Evolutionary conservation across 2,329 filamentous ascomycete species (phyloP).

Genomic region (Fusarium transvaalense): DNA sequence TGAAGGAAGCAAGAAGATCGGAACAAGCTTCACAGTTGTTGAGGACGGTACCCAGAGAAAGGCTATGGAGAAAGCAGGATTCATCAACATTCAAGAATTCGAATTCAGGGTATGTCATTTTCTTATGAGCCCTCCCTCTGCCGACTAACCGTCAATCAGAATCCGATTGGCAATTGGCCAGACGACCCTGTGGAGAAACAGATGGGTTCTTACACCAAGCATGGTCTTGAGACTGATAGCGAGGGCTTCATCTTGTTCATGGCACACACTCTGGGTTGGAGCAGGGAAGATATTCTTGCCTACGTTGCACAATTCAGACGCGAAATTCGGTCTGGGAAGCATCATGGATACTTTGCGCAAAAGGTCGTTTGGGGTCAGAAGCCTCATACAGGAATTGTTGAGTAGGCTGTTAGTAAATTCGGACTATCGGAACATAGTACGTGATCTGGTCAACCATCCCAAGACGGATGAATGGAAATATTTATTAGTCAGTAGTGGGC

Average conservation of each 20-base stretch:
- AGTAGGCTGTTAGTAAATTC: background rate
- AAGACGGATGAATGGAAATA: too few species aligned
- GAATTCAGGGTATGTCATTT: conserved; percentile 30
- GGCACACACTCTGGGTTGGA: conserved; percentile 54
- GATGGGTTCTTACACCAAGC: conserved; percentile 48
- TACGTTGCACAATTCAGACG: conserved; percentile 53
- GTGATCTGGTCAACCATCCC: too few species aligned
- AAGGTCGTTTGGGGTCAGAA: conserved; percentile 55
- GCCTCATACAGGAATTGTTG: background rate
- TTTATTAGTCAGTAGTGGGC: too few species aligned
- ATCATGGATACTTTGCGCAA: conserved; percentile 50
- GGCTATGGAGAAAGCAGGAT: conserved; percentile 40
- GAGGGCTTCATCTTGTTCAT: conserved; percentile 54
- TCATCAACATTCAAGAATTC: conserved; percentile 44
- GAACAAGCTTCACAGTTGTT: conserved; percentile 46
- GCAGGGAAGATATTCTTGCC: conserved; percentile 50
- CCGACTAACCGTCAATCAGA: conserved; percentile 5
- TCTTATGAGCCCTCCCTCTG: rapidly evolving
- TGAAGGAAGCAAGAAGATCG: conserved; percentile 49
- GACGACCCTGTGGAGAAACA: conserved; percentile 24
- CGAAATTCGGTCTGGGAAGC: conserved; percentile 47
- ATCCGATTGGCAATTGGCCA: conserved; percentile 41
- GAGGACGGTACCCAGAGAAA: conserved; percentile 41
- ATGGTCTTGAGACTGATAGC: conserved; percentile 53
- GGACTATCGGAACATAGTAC: too few species aligned